These are phyloP conservation scores for Wickerhamomyces chaumierensis DNA, from an alignment of 805 yeast genomes.

Conservation along the genomic window DNA sequence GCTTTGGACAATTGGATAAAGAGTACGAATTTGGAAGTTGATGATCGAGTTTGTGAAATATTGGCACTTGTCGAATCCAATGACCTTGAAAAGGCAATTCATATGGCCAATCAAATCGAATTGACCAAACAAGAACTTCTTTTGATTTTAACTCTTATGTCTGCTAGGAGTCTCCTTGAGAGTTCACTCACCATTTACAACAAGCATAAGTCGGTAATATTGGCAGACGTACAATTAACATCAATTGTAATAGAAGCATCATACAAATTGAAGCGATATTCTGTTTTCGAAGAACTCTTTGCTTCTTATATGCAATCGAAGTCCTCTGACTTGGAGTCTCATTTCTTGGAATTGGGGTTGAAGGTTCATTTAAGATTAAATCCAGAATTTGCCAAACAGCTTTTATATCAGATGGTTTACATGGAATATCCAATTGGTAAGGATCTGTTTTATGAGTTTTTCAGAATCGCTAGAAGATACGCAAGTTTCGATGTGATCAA, in stretches of 20 bases:
- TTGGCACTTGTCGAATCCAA: not conserved
- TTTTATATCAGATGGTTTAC: constrained; percentile 16
- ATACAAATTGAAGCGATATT: constrained; percentile 5
- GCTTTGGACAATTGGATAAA: not conserved
- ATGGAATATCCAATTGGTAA: constrained; percentile 16
- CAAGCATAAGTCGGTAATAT: not conserved
- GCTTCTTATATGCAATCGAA: constrained; percentile 8
- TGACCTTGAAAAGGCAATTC: not conserved
- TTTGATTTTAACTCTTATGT: not conserved
- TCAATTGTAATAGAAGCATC: not conserved
- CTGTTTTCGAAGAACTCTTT: constrained; percentile 12
- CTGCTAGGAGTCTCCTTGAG: not conserved
- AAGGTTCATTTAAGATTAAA: constrained; percentile 12
- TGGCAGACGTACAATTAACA: not conserved
- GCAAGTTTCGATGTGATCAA: constrained; percentile 10
- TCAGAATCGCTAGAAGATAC: constrained; percentile 9
- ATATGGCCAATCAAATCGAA: not conserved
- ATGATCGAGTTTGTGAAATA: not conserved
- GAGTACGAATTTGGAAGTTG: not conserved
- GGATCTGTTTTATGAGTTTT: constrained; percentile 10
- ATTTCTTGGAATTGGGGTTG: constrained; percentile 14
- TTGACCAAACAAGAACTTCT: not conserved
- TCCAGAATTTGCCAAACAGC: constrained; percentile 17
- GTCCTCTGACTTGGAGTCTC: constrained; percentile 1
- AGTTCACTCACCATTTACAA: not conserved